Evolutionary conservation across 2,329 filamentous ascomycete species (phyloP).

Genomic region (Pseudocercospora pini-densiflorae): DNA sequence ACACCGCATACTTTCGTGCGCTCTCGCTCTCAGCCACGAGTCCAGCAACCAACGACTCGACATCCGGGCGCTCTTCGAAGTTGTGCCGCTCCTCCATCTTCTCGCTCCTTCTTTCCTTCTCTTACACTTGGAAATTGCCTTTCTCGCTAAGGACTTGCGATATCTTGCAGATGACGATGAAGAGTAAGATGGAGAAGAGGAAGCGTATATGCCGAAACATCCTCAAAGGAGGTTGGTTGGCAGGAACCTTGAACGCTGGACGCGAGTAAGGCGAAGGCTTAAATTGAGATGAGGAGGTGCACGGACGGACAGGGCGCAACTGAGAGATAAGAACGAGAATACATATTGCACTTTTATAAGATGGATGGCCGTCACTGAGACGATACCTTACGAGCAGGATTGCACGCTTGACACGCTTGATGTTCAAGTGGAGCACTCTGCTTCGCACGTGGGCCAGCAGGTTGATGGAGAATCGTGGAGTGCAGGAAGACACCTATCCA

Average conservation of each 20-base stretch:
- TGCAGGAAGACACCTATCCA: no score
- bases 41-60: slow-evolving; percentile 53
- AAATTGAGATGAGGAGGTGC: slow-evolving; percentile 7
- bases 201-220: slow-evolving; percentile 32
- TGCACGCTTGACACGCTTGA: neutral
- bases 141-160: slow-evolving; percentile 31
- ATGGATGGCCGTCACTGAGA: neutral
- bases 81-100: slow-evolving; percentile 34
- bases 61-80: slow-evolving; percentile 40
- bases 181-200: slow-evolving; percentile 36
- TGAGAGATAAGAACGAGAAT: neutral
- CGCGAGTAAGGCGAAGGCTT: slow-evolving; percentile 6
- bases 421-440: no score
- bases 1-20: slow-evolving; percentile 96
- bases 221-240: neutral
- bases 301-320: slow-evolving; percentile 2
- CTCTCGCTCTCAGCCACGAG: slow-evolving; percentile 76
- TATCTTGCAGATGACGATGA: slow-evolving; percentile 60
- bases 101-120: neutral
- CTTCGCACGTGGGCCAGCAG: no score
- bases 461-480: no score
- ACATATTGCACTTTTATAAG: neutral
- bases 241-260: slow-evolving; percentile 9
- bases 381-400: neutral
- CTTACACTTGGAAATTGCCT: slow-evolving; percentile 23